Conservation (phyloP, 129 eudicot genomes). For the Rutidosis leptorrhynchoides region DNA sequence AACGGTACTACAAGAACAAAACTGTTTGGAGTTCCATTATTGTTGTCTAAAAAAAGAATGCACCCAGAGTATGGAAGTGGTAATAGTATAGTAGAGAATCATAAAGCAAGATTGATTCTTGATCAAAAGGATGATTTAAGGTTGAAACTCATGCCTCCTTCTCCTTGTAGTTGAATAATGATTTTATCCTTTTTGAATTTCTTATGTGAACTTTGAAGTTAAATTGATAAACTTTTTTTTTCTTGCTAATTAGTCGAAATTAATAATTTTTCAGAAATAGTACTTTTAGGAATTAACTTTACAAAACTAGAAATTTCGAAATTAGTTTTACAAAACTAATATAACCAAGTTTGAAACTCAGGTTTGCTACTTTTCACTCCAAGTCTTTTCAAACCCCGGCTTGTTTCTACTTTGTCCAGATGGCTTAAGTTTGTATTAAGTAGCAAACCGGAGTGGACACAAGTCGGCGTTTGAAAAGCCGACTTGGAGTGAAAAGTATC, state of each 20-base stretch:
- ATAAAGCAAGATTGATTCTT: slow-evolving; percentile 65
- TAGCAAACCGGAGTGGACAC: no score
- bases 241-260: slow-evolving; percentile 17
- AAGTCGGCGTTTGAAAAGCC: no score
- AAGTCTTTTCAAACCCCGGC: no score
- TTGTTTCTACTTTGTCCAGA: no score
- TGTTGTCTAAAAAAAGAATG: slow-evolving; percentile 71
- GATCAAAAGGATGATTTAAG: slow-evolving; percentile 87
- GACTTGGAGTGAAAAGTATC: no score
- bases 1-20: slow-evolving; percentile 33
- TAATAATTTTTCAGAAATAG: not conserved
- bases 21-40: slow-evolving; percentile 71
- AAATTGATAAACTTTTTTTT: slow-evolving; percentile 10
- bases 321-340: no score
- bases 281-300: no score
- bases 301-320: no score
- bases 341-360: no score
- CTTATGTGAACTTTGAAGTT: slow-evolving; percentile 17
- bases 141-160: slow-evolving; percentile 93
- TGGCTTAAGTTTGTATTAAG: no score
- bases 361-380: no score
- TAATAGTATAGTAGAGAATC: slow-evolving; percentile 38
- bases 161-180: slow-evolving; percentile 39
- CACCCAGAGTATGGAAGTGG: slow-evolving; percentile 45
- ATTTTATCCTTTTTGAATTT: not conserved